Evolutionary conservation across 2,329 filamentous ascomycete genomes (phyloP), one percentile per base, ranked within the genome.

Genomic region (Fonsecaea pedrosoi): DNA sequence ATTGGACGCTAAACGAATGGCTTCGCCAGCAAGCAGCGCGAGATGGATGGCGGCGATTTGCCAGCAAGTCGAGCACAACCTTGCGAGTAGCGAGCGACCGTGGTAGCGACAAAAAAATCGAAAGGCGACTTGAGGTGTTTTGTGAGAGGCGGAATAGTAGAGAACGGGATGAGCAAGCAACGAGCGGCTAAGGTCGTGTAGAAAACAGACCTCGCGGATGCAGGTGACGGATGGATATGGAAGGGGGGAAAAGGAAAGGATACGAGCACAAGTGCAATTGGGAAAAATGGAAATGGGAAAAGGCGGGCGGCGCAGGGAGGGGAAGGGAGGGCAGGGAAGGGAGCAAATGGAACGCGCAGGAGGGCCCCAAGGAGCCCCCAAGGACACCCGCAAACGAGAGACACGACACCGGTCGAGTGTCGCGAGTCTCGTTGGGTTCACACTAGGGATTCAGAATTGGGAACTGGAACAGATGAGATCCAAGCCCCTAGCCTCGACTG

Each of bases 121-220:
- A 65, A 60, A 62, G 57, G 35, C 42, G 71, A 72, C 70, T 70
- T 71, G 74, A 69, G 72, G 67, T 62, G 54, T 48, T 54, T 59
- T 50, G 50, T 53, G 34, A 65, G 38, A 35, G 63, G 55, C 48
- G 67, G 67, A 53, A 60, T 42, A n/a, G 58, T 45, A 38, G 40
- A 34, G 60, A 54, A 59, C 37, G 55, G 64, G 60, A 64, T 60
- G 70, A 62, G 65, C 55, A 57, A 66, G 71, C 66, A 72, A 71
- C 67, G 66, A 73, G 68, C 70, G 70, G 72, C 69, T 71, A 25
- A 70, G 68, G 62, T 63, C 63, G 69, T 68, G 59, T 48, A 63
- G 62, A 68, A 68, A 60, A 71, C 63, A 55, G 67, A 69, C 72
- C 70, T 48, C 60, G 62, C 71, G 72, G 62, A 72, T 71, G 69